phyloP scores from a whole-genome alignment of 805 yeast genomes.

The Candida vartiovaarae region DNA sequence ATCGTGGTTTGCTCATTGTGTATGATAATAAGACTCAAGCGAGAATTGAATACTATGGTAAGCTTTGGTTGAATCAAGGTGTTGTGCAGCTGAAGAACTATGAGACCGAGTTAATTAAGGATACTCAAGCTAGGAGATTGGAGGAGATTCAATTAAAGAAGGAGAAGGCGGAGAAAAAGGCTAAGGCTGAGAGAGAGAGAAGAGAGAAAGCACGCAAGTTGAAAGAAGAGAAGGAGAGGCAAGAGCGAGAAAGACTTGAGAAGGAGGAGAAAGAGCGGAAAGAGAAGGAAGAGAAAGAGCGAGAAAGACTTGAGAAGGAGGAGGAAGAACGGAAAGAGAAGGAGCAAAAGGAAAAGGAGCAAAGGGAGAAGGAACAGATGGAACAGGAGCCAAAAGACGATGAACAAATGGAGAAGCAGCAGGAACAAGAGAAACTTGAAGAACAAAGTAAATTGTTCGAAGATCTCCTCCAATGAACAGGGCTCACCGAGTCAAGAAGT shows the following conservation, averaged over 20 bases:
- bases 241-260: not conserved
- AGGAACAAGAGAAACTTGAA: too few species aligned
- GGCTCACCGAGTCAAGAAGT: too few species aligned
- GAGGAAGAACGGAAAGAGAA: not conserved
- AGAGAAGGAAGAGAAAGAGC: not conserved
- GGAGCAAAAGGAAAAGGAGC: not conserved
- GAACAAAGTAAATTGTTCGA: too few species aligned
- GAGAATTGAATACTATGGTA: slow-evolving; percentile 22
- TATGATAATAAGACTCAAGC: slow-evolving; percentile 20
- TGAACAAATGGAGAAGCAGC: too few species aligned
- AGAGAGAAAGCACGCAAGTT: not conserved
- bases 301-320: not conserved
- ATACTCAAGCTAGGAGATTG: not conserved
- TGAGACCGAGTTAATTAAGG: slow-evolving; percentile 6
- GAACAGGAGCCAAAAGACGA: not conserved
- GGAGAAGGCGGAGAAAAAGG: not conserved
- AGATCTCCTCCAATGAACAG: too few species aligned
- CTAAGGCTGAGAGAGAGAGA: not conserved
- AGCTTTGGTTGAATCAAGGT: slow-evolving; percentile 23
- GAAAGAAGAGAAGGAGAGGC: not conserved
- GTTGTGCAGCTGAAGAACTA: slow-evolving; percentile 15
- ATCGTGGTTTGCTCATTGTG: slow-evolving; percentile 20
- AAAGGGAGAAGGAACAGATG: not conserved
- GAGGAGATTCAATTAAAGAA: slow-evolving; percentile 1
- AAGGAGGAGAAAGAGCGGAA: not conserved